These are phyloP conservation scores for Phyllosticta ampelicida DNA, from an alignment of 2,329 filamentous ascomycete genomes.

Conservation along the genomic window DNA sequence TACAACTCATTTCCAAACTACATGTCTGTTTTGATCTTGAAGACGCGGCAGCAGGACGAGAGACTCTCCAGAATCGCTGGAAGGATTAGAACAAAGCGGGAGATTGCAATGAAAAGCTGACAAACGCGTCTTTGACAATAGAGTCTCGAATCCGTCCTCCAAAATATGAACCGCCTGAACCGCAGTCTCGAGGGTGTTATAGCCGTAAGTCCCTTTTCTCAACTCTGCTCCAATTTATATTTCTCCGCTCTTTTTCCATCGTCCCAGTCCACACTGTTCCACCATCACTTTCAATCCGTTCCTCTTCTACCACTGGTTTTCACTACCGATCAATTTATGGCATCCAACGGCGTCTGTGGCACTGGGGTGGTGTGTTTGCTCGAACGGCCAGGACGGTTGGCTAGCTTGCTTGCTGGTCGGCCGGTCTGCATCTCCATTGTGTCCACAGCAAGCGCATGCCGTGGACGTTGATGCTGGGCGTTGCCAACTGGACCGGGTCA, in stretches of 20 bases:
- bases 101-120: neutral
- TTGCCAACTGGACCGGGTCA: too few species aligned
- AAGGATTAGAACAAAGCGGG: neutral
- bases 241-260: neutral
- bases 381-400: neutral
- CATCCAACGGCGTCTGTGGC: neutral
- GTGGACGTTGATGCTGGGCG: too few species aligned
- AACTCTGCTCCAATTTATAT: neutral
- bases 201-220: constrained; percentile 46
- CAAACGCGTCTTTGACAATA: neutral
- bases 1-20: neutral
- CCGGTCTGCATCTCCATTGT: neutral
- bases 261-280: neutral
- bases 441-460: neutral
- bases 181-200: constrained; percentile 85
- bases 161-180: constrained; percentile 93
- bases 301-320: neutral
- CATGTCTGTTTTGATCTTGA: neutral
- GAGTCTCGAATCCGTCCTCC: constrained; percentile 72
- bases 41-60: too few species aligned
- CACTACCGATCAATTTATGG: neutral
- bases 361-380: neutral
- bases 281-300: neutral
- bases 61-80: too few species aligned
- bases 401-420: neutral